Evolutionary conservation across 2,329 filamentous ascomycete species (phyloP).

Genomic region (Rutstroemia sp.): DNA sequence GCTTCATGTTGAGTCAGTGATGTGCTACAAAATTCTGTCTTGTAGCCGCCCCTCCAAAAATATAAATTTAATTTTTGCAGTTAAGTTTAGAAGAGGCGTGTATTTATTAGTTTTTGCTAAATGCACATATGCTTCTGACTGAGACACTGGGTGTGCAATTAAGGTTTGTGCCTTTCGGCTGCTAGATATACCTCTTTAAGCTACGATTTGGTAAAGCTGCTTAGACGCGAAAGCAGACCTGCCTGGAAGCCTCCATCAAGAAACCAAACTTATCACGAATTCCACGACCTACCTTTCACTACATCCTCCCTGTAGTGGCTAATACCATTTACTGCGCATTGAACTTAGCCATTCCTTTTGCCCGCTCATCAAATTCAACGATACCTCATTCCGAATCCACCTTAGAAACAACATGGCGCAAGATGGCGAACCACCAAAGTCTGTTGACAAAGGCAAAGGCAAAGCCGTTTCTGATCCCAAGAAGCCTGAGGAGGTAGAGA

Average conservation of each 20-base stretch:
- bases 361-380: background rate
- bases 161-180: conserved; percentile 4
- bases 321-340: conserved; percentile 3
- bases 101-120: background rate
- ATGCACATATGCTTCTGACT: background rate
- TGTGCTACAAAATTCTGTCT: background rate
- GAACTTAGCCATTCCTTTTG: conserved; percentile 3
- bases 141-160: conserved; percentile 1
- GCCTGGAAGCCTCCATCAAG: conserved; percentile 14
- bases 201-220: conserved; percentile 11
- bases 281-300: conserved; percentile 23
- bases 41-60: background rate
- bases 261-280: conserved; percentile 20
- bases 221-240: conserved; percentile 12
- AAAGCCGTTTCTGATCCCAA: conserved; percentile 65
- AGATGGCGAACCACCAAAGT: conserved; percentile 78
- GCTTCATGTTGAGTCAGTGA: conserved; percentile 59
- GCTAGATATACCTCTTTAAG: conserved; percentile 5
- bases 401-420: conserved; percentile 67
- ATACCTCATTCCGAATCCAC: conserved; percentile 6
- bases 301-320: conserved; percentile 1
- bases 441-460: conserved; percentile 91
- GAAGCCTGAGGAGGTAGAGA: conserved; percentile 50
- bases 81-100: background rate
- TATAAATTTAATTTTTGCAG: conserved; percentile 2